phyloP scores from a whole-genome alignment of 2,329 filamentous ascomycete genomes.

The Exophiala alcalophila region DNA sequence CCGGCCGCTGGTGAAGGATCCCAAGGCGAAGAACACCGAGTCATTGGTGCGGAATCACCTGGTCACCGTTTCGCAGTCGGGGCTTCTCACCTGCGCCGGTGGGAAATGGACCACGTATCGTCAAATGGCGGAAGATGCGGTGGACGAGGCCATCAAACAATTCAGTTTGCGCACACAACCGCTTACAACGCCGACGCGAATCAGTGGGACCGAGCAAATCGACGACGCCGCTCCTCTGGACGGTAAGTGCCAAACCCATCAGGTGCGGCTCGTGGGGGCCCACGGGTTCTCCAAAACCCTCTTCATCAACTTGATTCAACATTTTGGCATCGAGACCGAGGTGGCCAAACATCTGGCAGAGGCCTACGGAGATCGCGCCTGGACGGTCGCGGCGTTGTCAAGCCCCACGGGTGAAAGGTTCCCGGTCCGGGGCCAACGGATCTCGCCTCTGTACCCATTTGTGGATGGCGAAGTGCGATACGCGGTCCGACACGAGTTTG shows the following conservation, averaged over 20 bases:
- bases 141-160: slow-evolving; percentile 58
- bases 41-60: slow-evolving; percentile 85
- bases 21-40: slow-evolving; percentile 79
- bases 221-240: slow-evolving; percentile 42
- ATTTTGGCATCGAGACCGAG: slow-evolving; percentile 87
- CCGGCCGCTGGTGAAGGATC: slow-evolving; percentile 79
- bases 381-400: slow-evolving; percentile 81
- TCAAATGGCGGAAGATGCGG: slow-evolving; percentile 87
- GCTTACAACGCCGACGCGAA: slow-evolving; percentile 21
- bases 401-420: slow-evolving; percentile 73
- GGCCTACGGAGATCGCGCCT: slow-evolving; percentile 88
- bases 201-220: slow-evolving; percentile 31
- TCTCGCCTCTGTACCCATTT: slow-evolving; percentile 80
- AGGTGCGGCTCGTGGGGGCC: slow-evolving; percentile 75
- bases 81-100: slow-evolving; percentile 78
- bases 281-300: slow-evolving; percentile 87
- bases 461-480: slow-evolving; percentile 90
- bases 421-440: slow-evolving; percentile 76
- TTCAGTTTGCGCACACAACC: slow-evolving; percentile 28
- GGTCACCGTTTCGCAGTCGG: slow-evolving; percentile 73
- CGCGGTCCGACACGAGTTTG: slow-evolving; percentile 83
- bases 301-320: slow-evolving; percentile 92
- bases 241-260: slow-evolving; percentile 78
- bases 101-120: slow-evolving; percentile 94
- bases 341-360: slow-evolving; percentile 84